phyloP scores from a whole-genome alignment of 129 eudicot genomes.

The Flaveria ramosissima region DNA sequence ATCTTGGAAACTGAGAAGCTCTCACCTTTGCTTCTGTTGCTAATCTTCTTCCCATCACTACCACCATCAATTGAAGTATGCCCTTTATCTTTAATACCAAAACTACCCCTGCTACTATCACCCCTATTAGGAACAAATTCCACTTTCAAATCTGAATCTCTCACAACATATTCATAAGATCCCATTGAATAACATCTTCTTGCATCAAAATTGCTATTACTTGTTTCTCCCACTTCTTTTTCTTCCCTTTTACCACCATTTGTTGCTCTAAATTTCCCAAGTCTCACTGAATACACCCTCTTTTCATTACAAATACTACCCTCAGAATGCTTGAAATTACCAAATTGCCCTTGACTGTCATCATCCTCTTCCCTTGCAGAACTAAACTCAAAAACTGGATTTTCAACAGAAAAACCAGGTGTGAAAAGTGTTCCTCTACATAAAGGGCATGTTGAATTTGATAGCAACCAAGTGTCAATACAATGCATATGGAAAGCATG shows the following conservation, averaged over 20 bases:
- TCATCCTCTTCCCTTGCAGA: constrained; percentile 54
- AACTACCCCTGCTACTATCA: constrained; percentile 41
- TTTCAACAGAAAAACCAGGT: constrained; percentile 70
- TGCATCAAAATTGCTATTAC: constrained; percentile 74
- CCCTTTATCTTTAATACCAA: constrained; percentile 50
- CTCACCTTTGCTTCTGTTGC: constrained; percentile 76
- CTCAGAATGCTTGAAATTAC: constrained; percentile 44
- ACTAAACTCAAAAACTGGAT: constrained; percentile 62
- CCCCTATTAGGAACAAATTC: constrained; percentile 52
- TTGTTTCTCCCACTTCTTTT: constrained; percentile 73
- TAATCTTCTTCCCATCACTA: constrained; percentile 69
- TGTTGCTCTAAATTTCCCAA: constrained; percentile 78
- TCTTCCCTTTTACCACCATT: constrained; percentile 39
- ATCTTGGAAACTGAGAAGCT: constrained; percentile 97
- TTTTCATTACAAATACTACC: constrained; percentile 50
- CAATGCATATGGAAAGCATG: constrained; percentile 97
- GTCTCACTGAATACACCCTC: constrained; percentile 84
- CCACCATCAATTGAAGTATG: constrained; percentile 49
- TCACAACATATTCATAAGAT: constrained; percentile 90
- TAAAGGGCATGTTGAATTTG: constrained; percentile 93
- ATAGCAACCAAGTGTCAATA: constrained; percentile 88
- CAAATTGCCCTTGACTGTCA: constrained; percentile 40
- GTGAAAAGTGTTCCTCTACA: constrained; percentile 85
- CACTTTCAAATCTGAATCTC: constrained; percentile 68
- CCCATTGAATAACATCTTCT: constrained; percentile 98